Conservation (phyloP, 768 basidiomycete genomes). For the Termitomyces sp. region DNA sequence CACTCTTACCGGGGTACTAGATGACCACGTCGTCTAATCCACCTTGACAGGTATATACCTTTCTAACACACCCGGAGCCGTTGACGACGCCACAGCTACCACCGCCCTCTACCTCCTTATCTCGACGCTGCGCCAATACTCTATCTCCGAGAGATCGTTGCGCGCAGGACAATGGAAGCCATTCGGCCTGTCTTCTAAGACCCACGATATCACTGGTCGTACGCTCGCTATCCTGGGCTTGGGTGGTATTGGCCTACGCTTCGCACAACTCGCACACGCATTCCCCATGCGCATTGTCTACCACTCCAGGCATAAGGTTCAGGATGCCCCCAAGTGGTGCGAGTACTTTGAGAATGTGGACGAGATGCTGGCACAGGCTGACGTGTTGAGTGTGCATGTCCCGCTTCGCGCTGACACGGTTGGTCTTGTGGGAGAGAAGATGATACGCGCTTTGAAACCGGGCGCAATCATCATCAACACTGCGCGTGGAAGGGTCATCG, state of each 20-base stretch:
- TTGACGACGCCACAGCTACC: slow-evolving; percentile 89
- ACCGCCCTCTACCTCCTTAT: slow-evolving; percentile 82
- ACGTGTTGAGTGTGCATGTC: slow-evolving; percentile 84
- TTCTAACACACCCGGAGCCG: slow-evolving; percentile 88
- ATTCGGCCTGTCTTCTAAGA: slow-evolving; percentile 36
- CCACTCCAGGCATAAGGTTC: slow-evolving; percentile 57
- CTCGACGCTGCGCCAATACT: slow-evolving; percentile 71
- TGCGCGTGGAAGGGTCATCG: slow-evolving; percentile 86
- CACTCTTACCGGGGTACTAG: background rate
- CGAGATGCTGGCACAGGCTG: slow-evolving; percentile 64
- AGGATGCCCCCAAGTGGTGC: slow-evolving; percentile 65
- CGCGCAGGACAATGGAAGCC: slow-evolving; percentile 62
- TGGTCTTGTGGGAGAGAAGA: slow-evolving; percentile 67
- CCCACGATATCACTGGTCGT: slow-evolving; percentile 64
- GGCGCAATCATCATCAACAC: slow-evolving; percentile 83
- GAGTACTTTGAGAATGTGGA: slow-evolving; percentile 66
- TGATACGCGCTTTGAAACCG: slow-evolving; percentile 74
- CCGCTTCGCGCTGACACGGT: slow-evolving; percentile 75
- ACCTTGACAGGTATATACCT: slow-evolving; percentile 58
- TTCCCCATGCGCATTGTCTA: slow-evolving; percentile 93
- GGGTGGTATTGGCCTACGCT: slow-evolving; percentile 70
- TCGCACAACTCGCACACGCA: slow-evolving; percentile 67
- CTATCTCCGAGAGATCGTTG: slow-evolving; percentile 57
- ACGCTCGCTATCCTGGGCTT: slow-evolving; percentile 74
- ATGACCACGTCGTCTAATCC: background rate